Percentiles rank a stretch among this genome's conserved stretches.
These are phyloP conservation scores for Dalechampia spathulata DNA, from an alignment of 441 rosid species.

Conservation along the genomic window DNA sequence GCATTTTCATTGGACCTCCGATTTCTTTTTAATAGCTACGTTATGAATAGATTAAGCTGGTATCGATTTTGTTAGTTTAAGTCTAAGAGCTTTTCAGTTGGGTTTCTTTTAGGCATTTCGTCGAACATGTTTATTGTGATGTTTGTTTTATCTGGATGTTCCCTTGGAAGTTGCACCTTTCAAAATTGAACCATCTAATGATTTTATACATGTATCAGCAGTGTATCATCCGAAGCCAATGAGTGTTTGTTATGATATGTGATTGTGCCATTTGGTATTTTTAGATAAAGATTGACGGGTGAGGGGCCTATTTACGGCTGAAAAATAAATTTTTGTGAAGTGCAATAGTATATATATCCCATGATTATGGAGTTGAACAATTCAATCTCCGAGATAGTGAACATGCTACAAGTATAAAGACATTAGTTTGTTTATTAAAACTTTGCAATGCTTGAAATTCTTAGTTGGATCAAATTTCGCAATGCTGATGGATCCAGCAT, in stretches of 20 bases:
- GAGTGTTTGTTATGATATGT: neutral
- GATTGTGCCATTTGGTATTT: neutral
- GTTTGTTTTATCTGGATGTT: neutral
- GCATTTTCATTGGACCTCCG: neutral
- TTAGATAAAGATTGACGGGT: no score
- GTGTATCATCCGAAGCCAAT: neutral
- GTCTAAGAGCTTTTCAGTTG: neutral
- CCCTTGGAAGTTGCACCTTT: neutral
- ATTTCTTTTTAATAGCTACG: neutral
- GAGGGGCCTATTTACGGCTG: no score
- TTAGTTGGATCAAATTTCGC: no score
- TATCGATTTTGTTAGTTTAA: neutral
- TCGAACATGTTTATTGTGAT: conserved; percentile 12
- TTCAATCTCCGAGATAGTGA: no score
- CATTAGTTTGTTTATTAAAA: no score
- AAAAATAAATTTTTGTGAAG: no score
- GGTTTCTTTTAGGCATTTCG: conserved; percentile 24
- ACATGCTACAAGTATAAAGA: no score
- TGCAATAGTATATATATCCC: no score
- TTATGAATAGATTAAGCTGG: neutral
- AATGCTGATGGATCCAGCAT: no score
- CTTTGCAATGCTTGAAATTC: no score
- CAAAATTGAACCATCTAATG: neutral
- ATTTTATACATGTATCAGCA: neutral
- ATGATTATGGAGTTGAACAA: no score